These are phyloP conservation scores for Suhomyces maxii DNA, from an alignment of 1,139 yeast species.

Conservation along the genomic window DNA sequence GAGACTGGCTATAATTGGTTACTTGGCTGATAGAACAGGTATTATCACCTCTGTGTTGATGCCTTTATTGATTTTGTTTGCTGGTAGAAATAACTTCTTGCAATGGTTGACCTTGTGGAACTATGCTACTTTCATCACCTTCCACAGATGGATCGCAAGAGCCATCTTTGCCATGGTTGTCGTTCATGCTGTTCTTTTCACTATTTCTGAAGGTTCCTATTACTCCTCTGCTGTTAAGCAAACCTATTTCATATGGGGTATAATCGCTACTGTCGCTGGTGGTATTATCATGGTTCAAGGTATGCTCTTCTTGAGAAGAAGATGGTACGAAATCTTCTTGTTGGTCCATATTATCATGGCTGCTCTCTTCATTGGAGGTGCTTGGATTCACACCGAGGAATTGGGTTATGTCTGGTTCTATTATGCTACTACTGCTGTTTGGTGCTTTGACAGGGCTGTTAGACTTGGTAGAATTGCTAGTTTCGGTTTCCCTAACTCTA, in stretches of 20 bases:
- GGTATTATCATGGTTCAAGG: constrained; percentile 24
- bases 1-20: constrained; percentile 10
- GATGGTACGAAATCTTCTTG: constrained; percentile 46
- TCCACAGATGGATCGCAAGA: constrained; percentile 40
- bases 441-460: constrained; percentile 20
- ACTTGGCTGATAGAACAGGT: constrained; percentile 33
- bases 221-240: constrained; percentile 14
- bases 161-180: constrained; percentile 25
- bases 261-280: constrained; percentile 30
- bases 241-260: constrained; percentile 29
- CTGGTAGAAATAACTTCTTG: constrained; percentile 42
- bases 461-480: constrained; percentile 31
- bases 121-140: constrained; percentile 33
- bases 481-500: constrained; percentile 43
- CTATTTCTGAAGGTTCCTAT: constrained; percentile 2
- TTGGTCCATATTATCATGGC: constrained; percentile 23
- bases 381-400: constrained; percentile 18
- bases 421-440: constrained; percentile 19
- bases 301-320: constrained; percentile 29
- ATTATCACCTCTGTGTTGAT: constrained; percentile 23
- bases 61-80: constrained; percentile 32
- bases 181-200: constrained; percentile 43
- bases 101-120: constrained; percentile 40
- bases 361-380: constrained; percentile 17
- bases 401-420: constrained; percentile 18